A percentile compares a stretch with the other conserved stretches of the same genome.
Conservation (phyloP, 2,329 filamentous ascomycete species). For the Xylariaceae sp. region DNA sequence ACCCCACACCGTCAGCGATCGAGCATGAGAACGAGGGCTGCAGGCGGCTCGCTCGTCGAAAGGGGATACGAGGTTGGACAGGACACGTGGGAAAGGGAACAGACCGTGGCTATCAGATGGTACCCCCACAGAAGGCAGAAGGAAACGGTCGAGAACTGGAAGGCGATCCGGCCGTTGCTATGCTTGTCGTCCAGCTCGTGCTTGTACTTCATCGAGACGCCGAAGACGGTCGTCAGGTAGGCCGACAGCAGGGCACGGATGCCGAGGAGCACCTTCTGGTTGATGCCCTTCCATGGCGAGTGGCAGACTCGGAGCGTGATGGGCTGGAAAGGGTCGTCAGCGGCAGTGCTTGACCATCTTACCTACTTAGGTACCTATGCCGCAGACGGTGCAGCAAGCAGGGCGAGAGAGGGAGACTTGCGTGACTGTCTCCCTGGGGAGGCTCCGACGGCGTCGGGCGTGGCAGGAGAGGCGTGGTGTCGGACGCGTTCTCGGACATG, state of each 20-base stretch:
- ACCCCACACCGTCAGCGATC: too few species aligned
- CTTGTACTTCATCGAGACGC: conserved; percentile 39
- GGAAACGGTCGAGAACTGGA: conserved; percentile 41
- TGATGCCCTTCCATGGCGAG: conserved; percentile 41
- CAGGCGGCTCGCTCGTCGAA: too few species aligned
- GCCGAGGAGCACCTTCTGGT: conserved; percentile 36
- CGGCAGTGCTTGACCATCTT: conserved; percentile 9
- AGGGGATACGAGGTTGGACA: neutral
- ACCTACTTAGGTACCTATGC: conserved; percentile 3
- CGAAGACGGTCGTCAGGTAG: conserved; percentile 34
- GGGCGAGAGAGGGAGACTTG: conserved; percentile 11
- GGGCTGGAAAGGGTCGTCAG: conserved; percentile 34
- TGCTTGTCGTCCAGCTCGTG: conserved; percentile 31
- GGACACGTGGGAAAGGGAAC: conserved; percentile 16
- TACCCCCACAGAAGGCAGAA: conserved; percentile 37
- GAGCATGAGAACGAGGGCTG: neutral
- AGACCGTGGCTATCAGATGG: conserved; percentile 38
- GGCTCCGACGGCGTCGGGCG: conserved; percentile 9
- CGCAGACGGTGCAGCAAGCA: neutral
- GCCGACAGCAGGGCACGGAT: conserved; percentile 34
- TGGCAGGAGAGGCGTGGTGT: conserved; percentile 22
- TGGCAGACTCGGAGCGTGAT: conserved; percentile 44
- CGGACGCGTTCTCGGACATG: conserved; percentile 15
- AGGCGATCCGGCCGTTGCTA: conserved; percentile 34
- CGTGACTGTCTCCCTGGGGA: conserved; percentile 24